phyloP scores from a whole-genome alignment of 257 asterid genomes.

The Nicotiana knightiana region DNA sequence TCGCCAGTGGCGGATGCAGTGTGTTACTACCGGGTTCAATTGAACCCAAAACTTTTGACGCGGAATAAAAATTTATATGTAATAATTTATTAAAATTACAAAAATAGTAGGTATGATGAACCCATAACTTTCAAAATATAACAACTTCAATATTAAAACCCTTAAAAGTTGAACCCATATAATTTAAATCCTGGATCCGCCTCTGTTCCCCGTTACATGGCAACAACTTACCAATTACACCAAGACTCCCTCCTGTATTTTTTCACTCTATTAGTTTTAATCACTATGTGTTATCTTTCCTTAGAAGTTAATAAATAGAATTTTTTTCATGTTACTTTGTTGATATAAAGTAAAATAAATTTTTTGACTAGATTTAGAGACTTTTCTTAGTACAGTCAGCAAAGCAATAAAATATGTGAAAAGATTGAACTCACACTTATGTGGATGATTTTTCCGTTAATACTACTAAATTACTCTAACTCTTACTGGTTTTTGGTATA shows the following conservation, averaged over 20 bases:
- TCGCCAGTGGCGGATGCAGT: no score
- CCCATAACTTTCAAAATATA: no score
- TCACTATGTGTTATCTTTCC: neutral
- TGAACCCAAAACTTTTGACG: no score
- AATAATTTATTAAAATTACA: no score
- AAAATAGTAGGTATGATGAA: no score
- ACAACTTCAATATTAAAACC: no score
- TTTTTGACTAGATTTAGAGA: neutral
- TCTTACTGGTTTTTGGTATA: neutral
- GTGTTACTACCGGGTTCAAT: no score
- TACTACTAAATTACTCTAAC: neutral
- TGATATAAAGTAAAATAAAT: neutral
- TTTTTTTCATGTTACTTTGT: neutral
- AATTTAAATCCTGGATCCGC: no score
- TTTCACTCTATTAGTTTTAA: neutral
- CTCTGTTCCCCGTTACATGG: no score
- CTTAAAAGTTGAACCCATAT: no score
- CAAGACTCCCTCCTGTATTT: neutral
- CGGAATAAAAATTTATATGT: no score
- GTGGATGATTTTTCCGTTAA: neutral
- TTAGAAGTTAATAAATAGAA: neutral
- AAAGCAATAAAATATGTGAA: neutral
- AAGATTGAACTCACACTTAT: neutral
- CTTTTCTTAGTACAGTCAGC: neutral
- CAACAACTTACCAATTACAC: no score